Conservation (phyloP, 805 yeast genomes). For the Brettanomyces nanus region DNA sequence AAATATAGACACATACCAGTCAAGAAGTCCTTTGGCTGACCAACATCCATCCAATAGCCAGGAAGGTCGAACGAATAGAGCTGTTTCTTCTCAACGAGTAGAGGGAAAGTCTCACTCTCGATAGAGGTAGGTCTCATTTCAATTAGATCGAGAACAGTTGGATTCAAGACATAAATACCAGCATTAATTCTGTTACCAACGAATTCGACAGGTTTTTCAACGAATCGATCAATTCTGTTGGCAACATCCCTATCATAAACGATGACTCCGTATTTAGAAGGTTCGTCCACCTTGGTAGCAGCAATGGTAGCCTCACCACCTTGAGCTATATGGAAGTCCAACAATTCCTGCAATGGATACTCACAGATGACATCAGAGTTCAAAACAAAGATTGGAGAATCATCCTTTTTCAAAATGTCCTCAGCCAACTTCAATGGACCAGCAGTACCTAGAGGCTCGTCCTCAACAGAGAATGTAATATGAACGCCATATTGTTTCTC, state of each 20-base stretch:
- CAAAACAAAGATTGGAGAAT: constrained; percentile 92
- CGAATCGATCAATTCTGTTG: constrained; percentile 95
- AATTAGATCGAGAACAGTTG: constrained; percentile 91
- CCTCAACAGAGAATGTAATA: constrained; percentile 96
- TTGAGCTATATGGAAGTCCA: constrained; percentile 87
- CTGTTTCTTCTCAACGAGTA: constrained; percentile 78
- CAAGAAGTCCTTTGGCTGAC: constrained; percentile 99
- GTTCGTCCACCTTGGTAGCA: constrained; percentile 99
- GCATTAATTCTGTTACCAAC: constrained; percentile 99
- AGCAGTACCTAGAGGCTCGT: constrained; percentile 99
- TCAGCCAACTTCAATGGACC: constrained; percentile 99
- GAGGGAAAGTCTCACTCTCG: constrained; percentile 99
- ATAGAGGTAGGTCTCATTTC: constrained; percentile 98
- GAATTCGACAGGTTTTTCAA: constrained; percentile 98
- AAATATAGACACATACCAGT: constrained; percentile 93
- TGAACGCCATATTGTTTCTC: constrained; percentile 90
- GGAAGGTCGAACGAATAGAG: constrained; percentile 95
- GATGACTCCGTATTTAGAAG: constrained; percentile 98
- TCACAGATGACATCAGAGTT: constrained; percentile 99
- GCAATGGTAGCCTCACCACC: constrained; percentile 98
- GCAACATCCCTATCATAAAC: constrained; percentile 94
- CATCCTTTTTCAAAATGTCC: constrained; percentile 85
- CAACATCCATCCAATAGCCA: constrained; percentile 99
- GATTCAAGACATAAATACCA: constrained; percentile 97
- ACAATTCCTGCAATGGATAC: constrained; percentile 91